phyloP scores from a whole-genome alignment of 495 filamentous ascomycete species.

The Pyrenopolyporus hunteri region DNA sequence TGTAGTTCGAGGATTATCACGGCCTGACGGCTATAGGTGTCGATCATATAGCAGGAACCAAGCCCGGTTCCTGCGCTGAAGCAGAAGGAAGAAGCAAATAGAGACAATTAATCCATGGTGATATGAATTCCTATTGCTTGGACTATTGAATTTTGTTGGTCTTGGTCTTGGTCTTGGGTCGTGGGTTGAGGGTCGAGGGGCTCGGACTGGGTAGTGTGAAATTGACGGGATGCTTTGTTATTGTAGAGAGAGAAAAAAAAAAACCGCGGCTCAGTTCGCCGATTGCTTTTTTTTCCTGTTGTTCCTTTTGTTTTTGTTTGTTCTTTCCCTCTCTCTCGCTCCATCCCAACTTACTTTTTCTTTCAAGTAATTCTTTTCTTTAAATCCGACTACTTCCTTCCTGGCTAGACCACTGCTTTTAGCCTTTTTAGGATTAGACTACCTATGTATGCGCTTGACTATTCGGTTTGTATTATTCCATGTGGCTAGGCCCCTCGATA shows the following conservation, averaged over 20 bases:
- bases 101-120: not conserved
- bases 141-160: conserved; percentile 30
- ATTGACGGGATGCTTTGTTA: too few species aligned
- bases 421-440: not conserved
- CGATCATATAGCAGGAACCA: conserved; percentile 34
- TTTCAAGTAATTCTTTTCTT: too few species aligned
- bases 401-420: not conserved
- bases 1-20: conserved; percentile 16
- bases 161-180: not conserved
- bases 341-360: too few species aligned
- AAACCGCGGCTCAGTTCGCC: conserved; percentile 26
- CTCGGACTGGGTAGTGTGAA: too few species aligned
- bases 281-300: conserved; percentile 1
- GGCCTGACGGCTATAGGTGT: conserved; percentile 31
- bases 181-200: too few species aligned
- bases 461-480: not conserved
- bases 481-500: conserved; percentile 17
- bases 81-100: not conserved
- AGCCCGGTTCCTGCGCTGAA: not conserved
- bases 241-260: not conserved
- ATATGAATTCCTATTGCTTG: conserved; percentile 5
- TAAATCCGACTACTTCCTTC: too few species aligned
- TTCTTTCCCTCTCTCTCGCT: not conserved
- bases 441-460: not conserved
- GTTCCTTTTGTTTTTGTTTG: not conserved